Percentiles rank a stretch among this genome's conserved stretches.
Evolutionary conservation across 257 asterid genomes (phyloP).

Genomic region (Agastache rugosa): DNA sequence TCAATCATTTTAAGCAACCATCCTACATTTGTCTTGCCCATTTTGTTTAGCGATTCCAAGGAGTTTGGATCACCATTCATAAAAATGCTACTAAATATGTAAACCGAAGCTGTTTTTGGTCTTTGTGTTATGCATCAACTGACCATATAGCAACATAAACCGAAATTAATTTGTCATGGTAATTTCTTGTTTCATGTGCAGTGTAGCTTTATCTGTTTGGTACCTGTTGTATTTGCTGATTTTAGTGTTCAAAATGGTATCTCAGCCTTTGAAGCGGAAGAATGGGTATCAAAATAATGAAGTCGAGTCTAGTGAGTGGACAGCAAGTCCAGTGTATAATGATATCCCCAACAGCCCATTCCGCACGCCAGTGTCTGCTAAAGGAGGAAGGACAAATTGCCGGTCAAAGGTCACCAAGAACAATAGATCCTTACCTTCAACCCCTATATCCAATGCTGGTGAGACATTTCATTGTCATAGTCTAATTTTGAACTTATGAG

Average conservation of each 20-base stretch:
- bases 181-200: not conserved
- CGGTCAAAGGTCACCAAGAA: slow-evolving; percentile 71
- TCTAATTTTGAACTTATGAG: slow-evolving; percentile 16
- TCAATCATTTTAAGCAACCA: slow-evolving; percentile 17
- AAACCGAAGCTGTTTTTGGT: slow-evolving; percentile 4
- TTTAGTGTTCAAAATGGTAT: slow-evolving; percentile 33
- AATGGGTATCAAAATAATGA: slow-evolving; percentile 50
- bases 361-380: slow-evolving; percentile 72
- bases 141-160: not conserved
- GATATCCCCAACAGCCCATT: slow-evolving; percentile 58
- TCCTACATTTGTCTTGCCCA: slow-evolving; percentile 3
- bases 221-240: slow-evolving; percentile 29
- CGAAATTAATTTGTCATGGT: not conserved
- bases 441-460: slow-evolving; percentile 72
- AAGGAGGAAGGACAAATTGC: slow-evolving; percentile 66
- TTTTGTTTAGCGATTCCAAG: not conserved
- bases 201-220: not conserved
- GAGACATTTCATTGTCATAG: slow-evolving; percentile 37
- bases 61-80: not conserved
- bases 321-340: slow-evolving; percentile 58
- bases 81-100: not conserved
- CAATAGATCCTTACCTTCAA: slow-evolving; percentile 62
- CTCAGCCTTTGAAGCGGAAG: slow-evolving; percentile 79
- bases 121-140: not conserved
- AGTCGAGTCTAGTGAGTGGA: slow-evolving; percentile 56